Evolutionary conservation across 768 basidiomycete genomes (phyloP), one percentile per base, ranked within the genome.

Genomic region (Tylopilus felleus): DNA sequence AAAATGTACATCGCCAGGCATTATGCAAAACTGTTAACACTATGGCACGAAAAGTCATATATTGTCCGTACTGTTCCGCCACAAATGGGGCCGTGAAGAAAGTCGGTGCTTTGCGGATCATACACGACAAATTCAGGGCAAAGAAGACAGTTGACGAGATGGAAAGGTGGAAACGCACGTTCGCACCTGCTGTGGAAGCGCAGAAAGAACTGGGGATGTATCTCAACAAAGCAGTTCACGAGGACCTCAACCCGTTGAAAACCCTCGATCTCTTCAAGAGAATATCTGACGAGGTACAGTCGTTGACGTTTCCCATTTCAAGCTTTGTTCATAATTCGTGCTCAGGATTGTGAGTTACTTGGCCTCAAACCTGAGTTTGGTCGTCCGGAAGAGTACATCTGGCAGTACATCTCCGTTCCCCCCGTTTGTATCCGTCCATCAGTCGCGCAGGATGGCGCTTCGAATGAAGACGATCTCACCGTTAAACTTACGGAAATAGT

Each of bases 351-450:
- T 66, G 97, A 99, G 71, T 75, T 99, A 42, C 78, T 99, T 12
- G 96, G 97, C 2, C 71, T 98, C 53, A 85, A 90, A 53, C 97
- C 97, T 1, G 80, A 80, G 14, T 86, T 85, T 65, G 95, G 96
- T 44, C 76, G 97, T 49, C 97, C 97, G 10, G 97, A 99, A 74
- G 90, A 98, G 68, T 97, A 93, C 63, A 84, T 99, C 48, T 99
- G 97, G 96, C 96, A 98, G 71, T 99, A 98, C 70, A 83, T 99
- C 14, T 96, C 94, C 22, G 97, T 99, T 28, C 97, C 97, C 38
- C 97, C 97, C 0, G 93, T 97, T 19, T 95, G 93, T 67, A 99
- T 99, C 51, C 84, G 97, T 43, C 97, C 97, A 0, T 97, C 94
- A 4, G 97, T 99, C 1, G 88, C 91, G 0, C 97, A 98, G 71